These are phyloP conservation scores for Combretum micranthum DNA, from an alignment of 345 rosid species.

Conservation along the genomic window DNA sequence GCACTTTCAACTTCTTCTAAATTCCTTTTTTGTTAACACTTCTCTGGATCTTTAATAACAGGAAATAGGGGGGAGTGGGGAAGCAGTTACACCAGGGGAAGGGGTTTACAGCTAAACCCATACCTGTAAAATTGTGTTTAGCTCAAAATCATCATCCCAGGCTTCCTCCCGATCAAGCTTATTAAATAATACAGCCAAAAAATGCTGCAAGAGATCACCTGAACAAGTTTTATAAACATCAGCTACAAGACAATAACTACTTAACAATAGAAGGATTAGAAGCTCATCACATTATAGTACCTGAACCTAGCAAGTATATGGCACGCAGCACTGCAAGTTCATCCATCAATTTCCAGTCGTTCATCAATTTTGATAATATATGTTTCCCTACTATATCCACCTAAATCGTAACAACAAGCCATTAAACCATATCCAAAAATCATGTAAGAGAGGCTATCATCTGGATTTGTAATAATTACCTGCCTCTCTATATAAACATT, in stretches of 20 bases:
- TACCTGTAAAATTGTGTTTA: slow-evolving; percentile 90
- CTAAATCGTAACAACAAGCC: slow-evolving; percentile 29
- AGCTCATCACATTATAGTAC: slow-evolving; percentile 17
- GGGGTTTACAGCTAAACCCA: slow-evolving; percentile 2
- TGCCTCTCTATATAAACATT: slow-evolving; percentile 64
- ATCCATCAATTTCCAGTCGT: slow-evolving; percentile 92
- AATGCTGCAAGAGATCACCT: slow-evolving; percentile 97
- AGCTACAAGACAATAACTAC: neutral
- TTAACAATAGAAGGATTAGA: neutral
- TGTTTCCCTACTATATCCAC: slow-evolving; percentile 72
- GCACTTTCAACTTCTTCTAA: too few species aligned
- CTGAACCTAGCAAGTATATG: slow-evolving; percentile 95
- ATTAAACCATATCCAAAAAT: slow-evolving; percentile 10
- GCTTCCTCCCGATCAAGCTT: slow-evolving; percentile 86
- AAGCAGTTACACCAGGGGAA: neutral
- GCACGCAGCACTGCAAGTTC: slow-evolving; percentile 96
- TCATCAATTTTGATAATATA: slow-evolving; percentile 77
- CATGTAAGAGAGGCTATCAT: neutral
- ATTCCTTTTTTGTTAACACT: too few species aligned
- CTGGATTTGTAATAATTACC: slow-evolving; percentile 33
- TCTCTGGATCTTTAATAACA: too few species aligned
- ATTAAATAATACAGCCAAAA: slow-evolving; percentile 65
- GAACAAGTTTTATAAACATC: slow-evolving; percentile 10
- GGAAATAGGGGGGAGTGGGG: too few species aligned
- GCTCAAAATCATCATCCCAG: slow-evolving; percentile 90